phyloP scores from a whole-genome alignment of 2,329 filamentous ascomycete species.

The Neurospora sp. region DNA sequence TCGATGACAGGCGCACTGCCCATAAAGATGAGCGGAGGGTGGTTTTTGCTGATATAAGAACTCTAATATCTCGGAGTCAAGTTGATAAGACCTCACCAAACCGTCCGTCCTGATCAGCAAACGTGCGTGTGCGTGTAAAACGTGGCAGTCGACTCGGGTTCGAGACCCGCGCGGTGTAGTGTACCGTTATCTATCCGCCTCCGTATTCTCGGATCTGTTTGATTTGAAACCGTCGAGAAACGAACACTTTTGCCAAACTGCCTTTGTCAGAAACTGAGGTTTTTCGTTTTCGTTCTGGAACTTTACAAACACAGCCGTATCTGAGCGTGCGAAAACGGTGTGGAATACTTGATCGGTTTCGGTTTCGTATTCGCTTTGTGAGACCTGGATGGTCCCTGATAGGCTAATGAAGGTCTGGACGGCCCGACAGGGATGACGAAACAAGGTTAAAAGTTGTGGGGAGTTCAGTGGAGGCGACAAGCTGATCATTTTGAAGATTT shows the following conservation, averaged over 20 bases:
- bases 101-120: neutral
- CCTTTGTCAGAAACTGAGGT: neutral
- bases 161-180: neutral
- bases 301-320: neutral
- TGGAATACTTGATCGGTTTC: neutral
- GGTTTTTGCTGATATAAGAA: too few species aligned
- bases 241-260: neutral
- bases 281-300: neutral
- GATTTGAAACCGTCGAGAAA: neutral
- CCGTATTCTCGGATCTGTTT: neutral
- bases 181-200: neutral
- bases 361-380: neutral
- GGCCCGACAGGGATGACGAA: neutral
- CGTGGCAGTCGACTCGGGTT: neutral
- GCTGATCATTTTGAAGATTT: neutral
- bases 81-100: neutral
- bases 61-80: neutral
- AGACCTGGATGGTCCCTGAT: neutral
- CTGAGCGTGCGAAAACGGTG: neutral
- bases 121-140: neutral
- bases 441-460: neutral
- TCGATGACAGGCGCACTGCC: neutral
- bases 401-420: neutral
- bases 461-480: neutral
- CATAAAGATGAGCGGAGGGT: neutral